Evolutionary conservation across 805 yeast genomes (phyloP), one percentile per base, ranked within the genome.

Genomic region (Priceomyces fermenticarens): DNA sequence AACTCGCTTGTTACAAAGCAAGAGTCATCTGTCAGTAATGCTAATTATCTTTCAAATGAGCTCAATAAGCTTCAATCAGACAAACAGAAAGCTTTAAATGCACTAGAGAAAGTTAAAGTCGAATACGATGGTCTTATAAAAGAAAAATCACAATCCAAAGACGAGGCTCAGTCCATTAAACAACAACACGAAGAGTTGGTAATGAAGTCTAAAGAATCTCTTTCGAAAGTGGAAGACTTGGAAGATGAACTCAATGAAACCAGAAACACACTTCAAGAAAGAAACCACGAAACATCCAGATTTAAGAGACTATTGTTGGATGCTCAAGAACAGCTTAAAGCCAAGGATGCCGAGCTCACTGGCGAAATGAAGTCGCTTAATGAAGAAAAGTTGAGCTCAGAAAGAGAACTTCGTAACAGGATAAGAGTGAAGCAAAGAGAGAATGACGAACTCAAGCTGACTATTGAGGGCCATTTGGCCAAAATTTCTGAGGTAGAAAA

Each of bases 171-270:
- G 45, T 43, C 62, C 5, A 54, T 79, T 44, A 82, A 76, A 51
- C 82, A 79, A 47, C 88, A 86, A 55, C 77, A 81, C 44, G 91
- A 87, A 38, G 96, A 88, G 52, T 58, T 85, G 37, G 55, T 73
- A 2, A 75, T 85, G 73, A 78, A 85, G 40, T 63, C 81, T 30
- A 76, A 77, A 45, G 98, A 93, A 51, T 67, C 81, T 1, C 73
- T 72, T 32, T 70, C 70, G 39, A 74, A 78, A 46, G 69, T 78
- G 15, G 89, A 85, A 42, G 75, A 80, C 2, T 58, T 90, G 23
- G 89, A 86, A 49, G 96, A 88, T 42, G 97, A 90, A 54, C 63
- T 91, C n/a, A 67, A 75, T 9, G 97, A 90, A 43, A 69, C 86
- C 3, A 75, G 88, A 41, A 75, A 78, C 26, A 70, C 82, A 60